These are phyloP conservation scores for Paramyrothecium roridum DNA, from an alignment of 2,329 filamentous ascomycete genomes.

Conservation along the genomic window DNA sequence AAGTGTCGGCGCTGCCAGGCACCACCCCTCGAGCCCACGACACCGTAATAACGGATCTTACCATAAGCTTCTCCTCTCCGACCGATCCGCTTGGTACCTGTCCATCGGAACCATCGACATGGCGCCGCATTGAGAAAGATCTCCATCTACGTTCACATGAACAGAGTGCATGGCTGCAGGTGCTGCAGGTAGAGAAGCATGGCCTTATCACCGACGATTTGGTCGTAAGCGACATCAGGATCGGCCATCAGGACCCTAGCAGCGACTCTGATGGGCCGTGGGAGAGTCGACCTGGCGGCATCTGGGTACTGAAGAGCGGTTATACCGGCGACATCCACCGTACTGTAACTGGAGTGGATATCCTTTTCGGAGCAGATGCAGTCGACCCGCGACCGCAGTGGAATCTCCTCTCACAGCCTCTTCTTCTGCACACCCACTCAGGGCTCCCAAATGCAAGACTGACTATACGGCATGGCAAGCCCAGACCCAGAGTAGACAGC, in stretches of 20 bases:
- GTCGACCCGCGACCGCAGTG: slow-evolving; percentile 27
- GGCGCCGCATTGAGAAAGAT: slow-evolving; percentile 67
- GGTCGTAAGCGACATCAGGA: slow-evolving; percentile 60
- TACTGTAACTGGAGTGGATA: slow-evolving; percentile 63
- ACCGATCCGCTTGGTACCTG: slow-evolving; percentile 16
- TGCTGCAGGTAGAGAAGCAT: slow-evolving; percentile 60
- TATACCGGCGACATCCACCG: slow-evolving; percentile 17
- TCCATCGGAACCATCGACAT: slow-evolving; percentile 29
- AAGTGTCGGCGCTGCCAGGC: too few species aligned
- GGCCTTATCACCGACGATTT: slow-evolving; percentile 58
- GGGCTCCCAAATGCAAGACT: slow-evolving; percentile 31
- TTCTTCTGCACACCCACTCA: slow-evolving; percentile 27
- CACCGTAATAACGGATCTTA: slow-evolving; percentile 30
- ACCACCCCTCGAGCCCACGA: neutral
- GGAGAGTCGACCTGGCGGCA: slow-evolving; percentile 61
- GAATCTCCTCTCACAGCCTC: slow-evolving; percentile 27
- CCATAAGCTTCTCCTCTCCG: slow-evolving; percentile 18
- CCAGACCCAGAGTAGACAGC: slow-evolving; percentile 18
- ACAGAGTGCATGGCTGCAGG: slow-evolving; percentile 61
- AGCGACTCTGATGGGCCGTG: slow-evolving; percentile 33
- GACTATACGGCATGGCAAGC: slow-evolving; percentile 22
- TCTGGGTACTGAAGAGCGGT: slow-evolving; percentile 62
- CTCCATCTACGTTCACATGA: slow-evolving; percentile 63
- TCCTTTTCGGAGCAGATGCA: slow-evolving; percentile 56
- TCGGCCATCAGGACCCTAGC: slow-evolving; percentile 43